Evolutionary conservation across 2,329 filamentous ascomycete species (phyloP), one percentile per base, ranked within the genome.

Genomic region (Colletotrichum graminicola): DNA sequence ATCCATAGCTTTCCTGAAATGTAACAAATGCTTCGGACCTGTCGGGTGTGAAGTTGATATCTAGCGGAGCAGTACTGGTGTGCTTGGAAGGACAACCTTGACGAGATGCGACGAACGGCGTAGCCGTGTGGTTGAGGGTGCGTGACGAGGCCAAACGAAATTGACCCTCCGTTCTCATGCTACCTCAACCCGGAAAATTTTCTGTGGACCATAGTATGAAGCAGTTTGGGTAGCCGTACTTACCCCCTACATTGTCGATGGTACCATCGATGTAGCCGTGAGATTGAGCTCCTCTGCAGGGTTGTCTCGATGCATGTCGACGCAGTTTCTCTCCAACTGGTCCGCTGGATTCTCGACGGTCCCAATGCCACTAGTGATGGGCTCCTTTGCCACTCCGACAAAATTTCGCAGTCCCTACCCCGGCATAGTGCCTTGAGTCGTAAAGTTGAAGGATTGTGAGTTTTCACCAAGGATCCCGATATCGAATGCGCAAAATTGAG

Each of bases 181-280:
- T 73, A 7, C 79, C 81, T 10, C 79, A 74, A 34, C 83, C 75
- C 2, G 87, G 86, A 62, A 66, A 66, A 2, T 45, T 45, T 2
- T 72, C 66, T 0, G 87, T 85, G 69, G 87, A 84, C 91, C 91
- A 94, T 11, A 91, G 83, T 0, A 91, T 84, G 75, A 90, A 92
- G 81, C 92, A 94, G 56, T 84, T 80, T 1, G 92, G 92, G 76
- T 94, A 94, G 29, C 92, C 92, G 76, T 91, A 92, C 79, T 93
- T 93, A 3, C 79, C 80, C 21, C 82, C 83, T 66, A 81, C 78
- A 26, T 78, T 66, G 14, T 93, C 91, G 1, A 93, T 89, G 8
- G 82, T 83, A 81, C 84, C 88, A 73, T 34, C 8, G 32, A 34
- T 34, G 32, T 5, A 34, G 3, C 32, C 5, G 8, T 34, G 32